phyloP scores from a whole-genome alignment of 1,284 basidiomycete genomes.

The Trametes pubescens region DNA sequence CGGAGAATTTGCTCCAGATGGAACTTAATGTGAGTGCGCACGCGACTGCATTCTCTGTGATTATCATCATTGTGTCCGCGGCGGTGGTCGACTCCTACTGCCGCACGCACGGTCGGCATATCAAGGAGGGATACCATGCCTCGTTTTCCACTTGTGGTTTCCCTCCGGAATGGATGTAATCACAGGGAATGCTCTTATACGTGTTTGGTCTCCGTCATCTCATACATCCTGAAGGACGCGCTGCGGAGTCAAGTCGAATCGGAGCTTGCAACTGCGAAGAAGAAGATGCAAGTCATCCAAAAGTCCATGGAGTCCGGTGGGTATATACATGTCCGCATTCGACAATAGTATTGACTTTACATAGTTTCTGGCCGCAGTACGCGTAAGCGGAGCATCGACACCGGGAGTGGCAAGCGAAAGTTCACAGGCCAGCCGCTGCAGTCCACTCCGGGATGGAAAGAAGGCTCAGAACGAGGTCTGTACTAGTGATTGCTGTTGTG shows the following conservation, averaged over 20 bases:
- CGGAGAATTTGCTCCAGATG: conserved; percentile 82
- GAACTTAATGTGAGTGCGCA: conserved; percentile 59
- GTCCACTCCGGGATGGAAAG: conserved; percentile 26
- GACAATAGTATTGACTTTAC: not conserved
- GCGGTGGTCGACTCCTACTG: not conserved
- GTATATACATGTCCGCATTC: conserved; percentile 6
- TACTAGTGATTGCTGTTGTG: not conserved
- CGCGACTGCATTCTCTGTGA: conserved; percentile 7
- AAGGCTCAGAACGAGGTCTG: conserved; percentile 42
- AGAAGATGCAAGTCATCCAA: conserved; percentile 73
- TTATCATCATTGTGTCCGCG: not conserved
- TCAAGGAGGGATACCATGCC: not conserved
- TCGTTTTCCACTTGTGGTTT: not conserved
- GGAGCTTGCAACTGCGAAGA: conserved; percentile 77
- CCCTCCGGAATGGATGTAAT: conserved; percentile 8
- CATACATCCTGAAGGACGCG: conserved; percentile 53
- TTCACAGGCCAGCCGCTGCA: conserved; percentile 42
- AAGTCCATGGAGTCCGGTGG: conserved; percentile 69
- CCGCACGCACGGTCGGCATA: too few species aligned
- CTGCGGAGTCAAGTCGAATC: conserved; percentile 78
- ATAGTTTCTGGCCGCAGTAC: conserved; percentile 52
- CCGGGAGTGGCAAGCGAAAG: conserved; percentile 45
- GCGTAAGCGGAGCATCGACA: conserved; percentile 46
- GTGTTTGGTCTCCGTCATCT: conserved; percentile 18
- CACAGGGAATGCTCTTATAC: conserved; percentile 2